These are phyloP conservation scores for Tilletiopsis washingtonensis DNA, from an alignment of 1,284 basidiomycete genomes.

Conservation along the genomic window DNA sequence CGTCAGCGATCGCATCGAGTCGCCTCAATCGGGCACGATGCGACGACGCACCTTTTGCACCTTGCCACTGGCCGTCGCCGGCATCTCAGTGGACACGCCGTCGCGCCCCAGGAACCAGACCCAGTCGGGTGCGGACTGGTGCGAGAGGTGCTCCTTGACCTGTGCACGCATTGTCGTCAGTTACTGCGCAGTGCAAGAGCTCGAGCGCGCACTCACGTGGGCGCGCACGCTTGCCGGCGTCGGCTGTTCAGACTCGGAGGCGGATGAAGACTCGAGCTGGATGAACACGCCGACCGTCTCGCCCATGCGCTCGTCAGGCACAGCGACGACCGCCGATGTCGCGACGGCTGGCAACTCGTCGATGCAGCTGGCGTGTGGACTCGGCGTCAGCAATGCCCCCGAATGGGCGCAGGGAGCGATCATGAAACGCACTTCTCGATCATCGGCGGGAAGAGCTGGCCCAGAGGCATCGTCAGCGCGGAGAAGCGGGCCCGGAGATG, in stretches of 20 bases:
- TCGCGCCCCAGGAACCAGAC: slow-evolving; percentile 72
- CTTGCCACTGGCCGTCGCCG: slow-evolving; percentile 81
- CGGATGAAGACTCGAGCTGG: neutral
- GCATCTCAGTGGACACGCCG: slow-evolving; percentile 57
- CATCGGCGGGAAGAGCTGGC: slow-evolving; percentile 67
- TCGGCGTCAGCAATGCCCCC: neutral
- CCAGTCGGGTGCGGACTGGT: slow-evolving; percentile 59
- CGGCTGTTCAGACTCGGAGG: neutral
- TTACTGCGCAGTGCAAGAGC: neutral
- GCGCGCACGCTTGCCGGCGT: neutral
- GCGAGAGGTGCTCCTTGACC: slow-evolving; percentile 26
- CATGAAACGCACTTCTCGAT: slow-evolving; percentile 61
- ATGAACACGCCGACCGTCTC: slow-evolving; percentile 38
- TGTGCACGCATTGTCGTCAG: slow-evolving; percentile 53
- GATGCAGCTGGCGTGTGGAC: slow-evolving; percentile 49
- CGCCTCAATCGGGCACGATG: neutral
- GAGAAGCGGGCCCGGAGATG: neutral
- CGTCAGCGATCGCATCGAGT: no score
- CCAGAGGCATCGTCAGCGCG: no score
- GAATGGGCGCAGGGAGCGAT: neutral
- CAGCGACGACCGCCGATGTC: slow-evolving; percentile 66
- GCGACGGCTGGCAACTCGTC: slow-evolving; percentile 59
- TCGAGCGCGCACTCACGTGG: neutral
- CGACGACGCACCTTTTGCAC: slow-evolving; percentile 62
- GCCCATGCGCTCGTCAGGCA: slow-evolving; percentile 56